A percentile compares a stretch with the other conserved stretches of the same genome.
phyloP scores from a whole-genome alignment of 768 basidiomycete species.

The Harrya chromipes region DNA sequence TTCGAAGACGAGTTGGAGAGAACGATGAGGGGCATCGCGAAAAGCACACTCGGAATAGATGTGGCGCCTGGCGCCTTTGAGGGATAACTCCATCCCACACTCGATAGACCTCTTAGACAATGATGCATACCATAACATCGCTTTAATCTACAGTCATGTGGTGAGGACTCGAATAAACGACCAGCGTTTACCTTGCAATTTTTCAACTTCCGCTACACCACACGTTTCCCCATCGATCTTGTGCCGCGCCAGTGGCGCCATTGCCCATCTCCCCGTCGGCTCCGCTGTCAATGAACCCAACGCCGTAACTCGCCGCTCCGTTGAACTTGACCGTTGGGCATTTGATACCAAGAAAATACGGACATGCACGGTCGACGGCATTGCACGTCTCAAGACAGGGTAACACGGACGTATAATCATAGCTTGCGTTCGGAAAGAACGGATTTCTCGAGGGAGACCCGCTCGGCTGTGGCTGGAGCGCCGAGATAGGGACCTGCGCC shows the following conservation, averaged over 20 bases:
- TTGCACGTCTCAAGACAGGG: conserved; percentile 82
- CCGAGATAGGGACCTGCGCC: conserved; percentile 43
- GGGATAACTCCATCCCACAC: conserved; percentile 29
- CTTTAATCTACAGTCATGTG: no score
- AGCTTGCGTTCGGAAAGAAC: conserved; percentile 42
- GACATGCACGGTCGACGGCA: conserved; percentile 72
- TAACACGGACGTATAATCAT: conserved; percentile 57
- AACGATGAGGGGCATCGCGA: conserved; percentile 72
- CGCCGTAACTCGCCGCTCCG: conserved; percentile 67
- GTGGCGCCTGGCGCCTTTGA: conserved; percentile 55
- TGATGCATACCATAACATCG: not conserved
- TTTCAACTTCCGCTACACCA: conserved; percentile 58
- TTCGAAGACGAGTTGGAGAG: conserved; percentile 85
- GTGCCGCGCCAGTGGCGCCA: conserved; percentile 52
- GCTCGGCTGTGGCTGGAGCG: conserved; percentile 45
- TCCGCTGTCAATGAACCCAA: conserved; percentile 66
- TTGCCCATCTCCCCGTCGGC: conserved; percentile 40
- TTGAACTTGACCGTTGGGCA: conserved; percentile 65
- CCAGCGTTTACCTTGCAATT: not conserved
- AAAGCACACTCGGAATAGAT: conserved; percentile 75
- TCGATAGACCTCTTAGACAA: not conserved
- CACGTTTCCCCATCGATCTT: conserved; percentile 72
- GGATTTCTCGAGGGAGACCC: conserved; percentile 42
- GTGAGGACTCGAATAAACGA: not conserved
- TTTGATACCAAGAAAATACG: conserved; percentile 62